Percentiles rank a stretch among this genome's conserved stretches.
Conservation (phyloP, 257 asterid species). For the Salvia rosmarinus region DNA sequence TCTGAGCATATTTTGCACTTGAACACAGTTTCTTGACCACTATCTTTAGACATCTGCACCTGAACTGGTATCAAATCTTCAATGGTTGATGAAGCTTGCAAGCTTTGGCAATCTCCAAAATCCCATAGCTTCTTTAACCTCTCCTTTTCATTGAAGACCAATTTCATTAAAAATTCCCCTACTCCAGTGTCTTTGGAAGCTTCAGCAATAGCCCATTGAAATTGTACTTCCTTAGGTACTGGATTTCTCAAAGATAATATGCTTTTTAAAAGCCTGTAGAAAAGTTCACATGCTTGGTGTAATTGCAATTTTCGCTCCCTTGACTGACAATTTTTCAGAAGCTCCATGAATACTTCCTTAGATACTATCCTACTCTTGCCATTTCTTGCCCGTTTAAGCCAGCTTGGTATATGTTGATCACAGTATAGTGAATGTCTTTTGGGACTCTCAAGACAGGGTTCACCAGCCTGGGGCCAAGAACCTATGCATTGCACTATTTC, state of each 20-base stretch:
- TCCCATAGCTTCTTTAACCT: constrained; percentile 80
- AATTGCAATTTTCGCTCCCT: constrained; percentile 75
- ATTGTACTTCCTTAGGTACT: constrained; percentile 87
- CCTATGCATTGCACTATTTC: constrained; percentile 73
- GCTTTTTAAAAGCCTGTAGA: constrained; percentile 85
- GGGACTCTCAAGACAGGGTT: constrained; percentile 67
- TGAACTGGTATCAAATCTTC: constrained; percentile 49
- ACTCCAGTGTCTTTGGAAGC: constrained; percentile 74
- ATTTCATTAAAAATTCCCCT: constrained; percentile 60
- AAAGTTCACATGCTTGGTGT: constrained; percentile 94
- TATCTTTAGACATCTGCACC: constrained; percentile 39
- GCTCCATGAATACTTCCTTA: constrained; percentile 90
- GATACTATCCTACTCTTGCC: constrained; percentile 93
- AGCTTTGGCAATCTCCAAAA: constrained; percentile 49
- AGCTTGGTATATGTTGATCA: constrained; percentile 93
- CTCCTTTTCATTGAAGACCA: constrained; percentile 76
- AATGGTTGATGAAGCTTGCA: constrained; percentile 45
- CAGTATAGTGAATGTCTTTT: constrained; percentile 83
- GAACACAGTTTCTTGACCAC: constrained; percentile 49
- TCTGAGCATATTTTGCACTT: constrained; percentile 86
- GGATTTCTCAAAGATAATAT: constrained; percentile 81
- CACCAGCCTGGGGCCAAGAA: constrained; percentile 53
- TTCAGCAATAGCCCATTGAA: constrained; percentile 92
- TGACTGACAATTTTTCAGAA: constrained; percentile 64
- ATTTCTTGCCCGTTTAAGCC: constrained; percentile 99